These are phyloP conservation scores for Hyaloscypha variabilis DNA, from an alignment of 495 filamentous ascomycete genomes.

Conservation along the genomic window DNA sequence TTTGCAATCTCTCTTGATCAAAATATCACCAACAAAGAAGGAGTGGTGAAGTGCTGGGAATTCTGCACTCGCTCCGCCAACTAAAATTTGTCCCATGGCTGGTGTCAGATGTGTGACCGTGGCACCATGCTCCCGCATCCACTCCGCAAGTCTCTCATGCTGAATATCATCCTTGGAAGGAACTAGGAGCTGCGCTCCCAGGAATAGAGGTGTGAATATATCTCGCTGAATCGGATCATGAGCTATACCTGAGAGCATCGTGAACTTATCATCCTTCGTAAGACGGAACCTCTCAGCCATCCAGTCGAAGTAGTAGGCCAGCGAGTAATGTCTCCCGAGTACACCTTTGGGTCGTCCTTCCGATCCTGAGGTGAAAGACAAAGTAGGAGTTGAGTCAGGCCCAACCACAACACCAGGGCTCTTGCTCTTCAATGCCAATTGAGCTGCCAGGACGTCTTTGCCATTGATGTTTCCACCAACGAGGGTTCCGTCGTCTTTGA, in stretches of 20 bases:
- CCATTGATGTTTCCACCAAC: conserved; percentile 66
- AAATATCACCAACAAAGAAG: conserved; percentile 92
- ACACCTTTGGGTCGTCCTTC: conserved; percentile 90
- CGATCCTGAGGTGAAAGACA: conserved; percentile 84
- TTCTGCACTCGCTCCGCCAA: conserved; percentile 77
- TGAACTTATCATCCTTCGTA: conserved; percentile 75
- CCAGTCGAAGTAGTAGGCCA: conserved; percentile 90
- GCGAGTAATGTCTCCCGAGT: conserved; percentile 81
- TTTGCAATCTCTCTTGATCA: conserved; percentile 87
- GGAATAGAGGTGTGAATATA: conserved; percentile 91
- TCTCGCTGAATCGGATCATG: conserved; percentile 91
- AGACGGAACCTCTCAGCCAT: conserved; percentile 85
- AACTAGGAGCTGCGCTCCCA: conserved; percentile 80
- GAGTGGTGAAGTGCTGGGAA: conserved; percentile 79
- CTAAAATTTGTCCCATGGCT: conserved; percentile 94
- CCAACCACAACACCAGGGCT: conserved; percentile 80
- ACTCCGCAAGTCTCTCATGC: conserved; percentile 86
- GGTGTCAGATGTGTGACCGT: conserved; percentile 93
- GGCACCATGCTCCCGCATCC: conserved; percentile 79
- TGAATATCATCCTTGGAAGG: conserved; percentile 85
- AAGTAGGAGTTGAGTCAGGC: conserved; percentile 82
- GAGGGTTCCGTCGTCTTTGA: conserved; percentile 75
- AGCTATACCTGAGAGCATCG: conserved; percentile 81
- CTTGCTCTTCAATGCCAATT: conserved; percentile 52
- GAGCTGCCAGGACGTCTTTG: conserved; percentile 65